phyloP scores from a whole-genome alignment of 768 basidiomycete species.

The Boletus fagicola region DNA sequence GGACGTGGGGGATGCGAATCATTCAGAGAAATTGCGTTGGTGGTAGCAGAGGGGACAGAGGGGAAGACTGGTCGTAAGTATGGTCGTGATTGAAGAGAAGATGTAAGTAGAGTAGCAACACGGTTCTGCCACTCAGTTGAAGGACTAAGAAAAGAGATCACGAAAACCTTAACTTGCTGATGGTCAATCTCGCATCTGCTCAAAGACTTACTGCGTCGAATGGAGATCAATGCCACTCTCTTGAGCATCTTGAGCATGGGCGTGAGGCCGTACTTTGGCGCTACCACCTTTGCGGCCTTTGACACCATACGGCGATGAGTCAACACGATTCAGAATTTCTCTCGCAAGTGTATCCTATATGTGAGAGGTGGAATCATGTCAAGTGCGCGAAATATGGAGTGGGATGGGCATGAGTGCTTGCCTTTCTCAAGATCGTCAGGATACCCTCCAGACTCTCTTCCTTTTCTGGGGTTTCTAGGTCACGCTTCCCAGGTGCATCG shows the following conservation, averaged over 20 bases:
- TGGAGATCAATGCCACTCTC: slow-evolving; percentile 40
- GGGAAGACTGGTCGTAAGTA: slow-evolving; percentile 1
- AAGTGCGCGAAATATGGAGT: background rate
- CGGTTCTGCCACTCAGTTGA: slow-evolving; percentile 84
- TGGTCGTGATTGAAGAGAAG: slow-evolving; percentile 18
- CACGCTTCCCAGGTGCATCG: slow-evolving; percentile 32
- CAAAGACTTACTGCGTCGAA: slow-evolving; percentile 57
- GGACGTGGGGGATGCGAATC: slow-evolving; percentile 12
- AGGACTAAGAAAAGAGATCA: slow-evolving; percentile 45
- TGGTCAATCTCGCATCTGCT: background rate
- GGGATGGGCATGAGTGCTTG: slow-evolving; percentile 20
- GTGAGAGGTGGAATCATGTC: slow-evolving; percentile 5
- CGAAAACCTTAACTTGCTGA: background rate
- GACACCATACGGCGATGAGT: slow-evolving; percentile 74
- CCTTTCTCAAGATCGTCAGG: slow-evolving; percentile 52
- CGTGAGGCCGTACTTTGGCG: slow-evolving; percentile 27
- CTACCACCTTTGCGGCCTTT: slow-evolving; percentile 58
- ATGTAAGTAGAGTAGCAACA: slow-evolving; percentile 37
- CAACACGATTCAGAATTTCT: slow-evolving; percentile 81
- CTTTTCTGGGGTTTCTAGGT: slow-evolving; percentile 5
- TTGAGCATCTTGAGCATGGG: slow-evolving; percentile 23
- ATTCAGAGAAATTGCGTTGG: slow-evolving; percentile 10
- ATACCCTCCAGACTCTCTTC: slow-evolving; percentile 32
- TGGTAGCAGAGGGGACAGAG: background rate
- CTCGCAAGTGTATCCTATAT: slow-evolving; percentile 71